phyloP scores from a whole-genome alignment of 306 rosid species.

The Quercus glauca region DNA sequence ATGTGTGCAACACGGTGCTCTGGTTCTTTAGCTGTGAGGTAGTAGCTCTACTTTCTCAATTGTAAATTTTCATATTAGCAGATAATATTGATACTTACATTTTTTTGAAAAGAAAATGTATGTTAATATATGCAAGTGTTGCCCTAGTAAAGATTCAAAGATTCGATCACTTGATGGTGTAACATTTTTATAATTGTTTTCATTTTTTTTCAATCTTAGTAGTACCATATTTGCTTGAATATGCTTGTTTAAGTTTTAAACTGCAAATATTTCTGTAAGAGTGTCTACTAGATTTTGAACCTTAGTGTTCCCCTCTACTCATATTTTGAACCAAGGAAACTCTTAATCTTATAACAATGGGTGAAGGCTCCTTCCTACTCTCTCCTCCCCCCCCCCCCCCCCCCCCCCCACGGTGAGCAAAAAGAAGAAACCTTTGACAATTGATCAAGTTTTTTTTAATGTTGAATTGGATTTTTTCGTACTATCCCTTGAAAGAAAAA shows the following conservation, averaged over 20 bases:
- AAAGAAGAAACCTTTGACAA: too few relatives aligned
- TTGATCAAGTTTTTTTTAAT: too few relatives aligned
- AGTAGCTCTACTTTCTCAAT: conserved; percentile 20
- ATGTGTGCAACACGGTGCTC: conserved; percentile 99
- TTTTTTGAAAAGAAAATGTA: not conserved
- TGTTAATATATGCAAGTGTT: too few relatives aligned
- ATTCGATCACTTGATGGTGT: not conserved
- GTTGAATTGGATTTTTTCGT: too few relatives aligned
- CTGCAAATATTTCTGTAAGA: not conserved
- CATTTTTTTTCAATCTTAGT: not conserved
- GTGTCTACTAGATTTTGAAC: not conserved
- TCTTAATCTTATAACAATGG: not conserved
- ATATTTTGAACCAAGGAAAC: too few relatives aligned
- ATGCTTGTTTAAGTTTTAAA: not conserved
- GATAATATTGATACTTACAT: not conserved
- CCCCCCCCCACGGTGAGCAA: too few relatives aligned
- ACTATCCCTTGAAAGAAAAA: too few relatives aligned
- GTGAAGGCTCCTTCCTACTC: not conserved
- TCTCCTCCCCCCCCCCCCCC: too few relatives aligned
- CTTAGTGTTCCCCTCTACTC: not conserved
- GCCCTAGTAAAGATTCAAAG: not conserved
- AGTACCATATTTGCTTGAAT: not conserved
- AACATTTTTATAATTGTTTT: not conserved
- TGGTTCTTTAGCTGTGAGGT: conserved; percentile 97
- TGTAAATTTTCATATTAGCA: not conserved